Evolutionary conservation across 2,329 filamentous ascomycete species (phyloP), one percentile per base, ranked within the genome.

Genomic region (Whalleya microplaca): DNA sequence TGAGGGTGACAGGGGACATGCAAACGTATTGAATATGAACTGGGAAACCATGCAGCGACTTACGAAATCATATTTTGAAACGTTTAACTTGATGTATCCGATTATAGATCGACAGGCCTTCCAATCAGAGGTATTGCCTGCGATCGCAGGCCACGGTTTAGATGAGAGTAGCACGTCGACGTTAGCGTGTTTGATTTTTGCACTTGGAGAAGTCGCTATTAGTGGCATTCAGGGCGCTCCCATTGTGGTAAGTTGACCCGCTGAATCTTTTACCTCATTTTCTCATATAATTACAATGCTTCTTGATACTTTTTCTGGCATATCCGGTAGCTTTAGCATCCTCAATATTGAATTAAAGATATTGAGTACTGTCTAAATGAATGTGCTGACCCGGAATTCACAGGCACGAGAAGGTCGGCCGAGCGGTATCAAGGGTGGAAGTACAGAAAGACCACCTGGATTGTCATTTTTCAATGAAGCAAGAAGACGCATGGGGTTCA

Each of bases 391-490:
- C 23, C 45, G 27, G 21, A 37, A 21, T 41, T 16, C 37, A 16
- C 32, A 64, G 45, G 65, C 71, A 5, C 71, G 76, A 49, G 75
- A 80, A 41, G 76, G 78, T 12, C 74, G 75, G 1, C 68, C 75
- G 1, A 83, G 82, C 63, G 82, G 83, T 2, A 72, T 85, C 21
- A 78, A 78, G 41, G 83, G 83, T 12, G 81, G 82, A 1, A 76
- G 78, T 2, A 63, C 69, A 2, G 73, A 76, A 14, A 73, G 73
- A 18, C 84, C 84, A 2, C 84, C 85, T 0, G 85, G 85, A 0
- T 67, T 87, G 2, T 76, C 76, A 1, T 76, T 85, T 37, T 87
- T 87, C 70, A 87, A 87, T 59, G 84, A 87, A 68, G 85, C 84
- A 16, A 76, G 84, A 48, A 79, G 78, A 55, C 75, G 83, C n/a